phyloP scores from a whole-genome alignment of 306 rosid species.

The Echinosophora koreensis region DNA sequence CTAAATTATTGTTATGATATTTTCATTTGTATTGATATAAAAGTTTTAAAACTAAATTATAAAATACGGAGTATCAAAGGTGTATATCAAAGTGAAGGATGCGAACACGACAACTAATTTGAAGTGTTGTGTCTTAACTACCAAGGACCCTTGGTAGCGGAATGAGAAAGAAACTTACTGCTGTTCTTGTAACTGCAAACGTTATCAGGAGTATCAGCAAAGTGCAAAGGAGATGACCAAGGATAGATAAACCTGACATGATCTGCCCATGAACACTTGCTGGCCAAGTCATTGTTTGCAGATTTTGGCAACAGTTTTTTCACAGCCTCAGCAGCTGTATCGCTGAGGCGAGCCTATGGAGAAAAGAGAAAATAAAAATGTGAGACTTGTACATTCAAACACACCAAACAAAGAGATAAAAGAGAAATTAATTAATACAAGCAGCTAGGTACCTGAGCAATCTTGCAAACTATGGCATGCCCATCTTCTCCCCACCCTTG shows the following conservation, averaged over 20 bases:
- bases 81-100: background rate
- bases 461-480: constrained; percentile 66
- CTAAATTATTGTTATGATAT: background rate
- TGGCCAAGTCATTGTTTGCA: constrained; percentile 65
- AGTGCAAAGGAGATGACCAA: constrained; percentile 89
- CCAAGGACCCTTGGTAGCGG: background rate
- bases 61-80: background rate
- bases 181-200: constrained; percentile 62
- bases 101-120: background rate
- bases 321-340: constrained; percentile 69
- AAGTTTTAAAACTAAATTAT: no score
- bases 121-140: no score
- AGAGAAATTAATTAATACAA: background rate
- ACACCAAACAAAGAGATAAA: background rate
- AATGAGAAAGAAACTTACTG: constrained; percentile 52
- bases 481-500: constrained; percentile 85
- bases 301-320: constrained; percentile 63
- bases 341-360: constrained; percentile 63
- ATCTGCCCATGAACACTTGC: constrained; percentile 84
- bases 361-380: background rate
- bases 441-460: constrained; percentile 67
- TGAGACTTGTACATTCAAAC: background rate
- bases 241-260: constrained; percentile 55
- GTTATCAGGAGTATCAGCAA: constrained; percentile 72
- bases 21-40: background rate